Percentiles rank a stretch among this genome's conserved stretches.
Conservation (phyloP, 2,329 filamentous ascomycete species). For the Colletotrichum gigasporum region DNA sequence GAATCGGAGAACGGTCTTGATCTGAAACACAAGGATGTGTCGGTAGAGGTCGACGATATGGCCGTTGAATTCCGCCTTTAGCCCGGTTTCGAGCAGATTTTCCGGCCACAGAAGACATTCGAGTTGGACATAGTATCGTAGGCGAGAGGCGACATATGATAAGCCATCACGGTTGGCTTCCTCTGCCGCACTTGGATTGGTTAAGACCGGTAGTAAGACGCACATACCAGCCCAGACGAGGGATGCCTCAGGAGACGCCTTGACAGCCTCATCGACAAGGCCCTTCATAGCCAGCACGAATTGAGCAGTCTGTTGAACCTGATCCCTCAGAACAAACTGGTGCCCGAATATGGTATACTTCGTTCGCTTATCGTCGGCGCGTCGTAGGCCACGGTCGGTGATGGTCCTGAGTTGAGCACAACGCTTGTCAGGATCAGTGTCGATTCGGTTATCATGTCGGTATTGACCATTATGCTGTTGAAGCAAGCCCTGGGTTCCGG, state of each 20-base stretch:
- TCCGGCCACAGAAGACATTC: conserved; percentile 37
- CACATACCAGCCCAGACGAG: conserved; percentile 47
- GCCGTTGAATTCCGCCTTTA: conserved; percentile 30
- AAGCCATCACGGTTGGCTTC: conserved; percentile 44
- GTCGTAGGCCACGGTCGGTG: not conserved
- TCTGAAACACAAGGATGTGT: conserved; percentile 45
- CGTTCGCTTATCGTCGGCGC: not conserved
- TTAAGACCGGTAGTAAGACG: conserved; percentile 46
- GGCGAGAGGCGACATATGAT: conserved; percentile 41
- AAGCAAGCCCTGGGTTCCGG: not conserved
- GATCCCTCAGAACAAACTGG: not conserved
- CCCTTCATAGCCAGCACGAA: conserved; percentile 36
- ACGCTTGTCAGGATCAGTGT: not conserved
- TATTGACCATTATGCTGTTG: not conserved
- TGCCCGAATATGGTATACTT: not conserved
- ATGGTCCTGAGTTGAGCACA: not conserved
- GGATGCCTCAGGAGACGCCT: conserved; percentile 42
- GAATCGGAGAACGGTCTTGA: conserved; percentile 43
- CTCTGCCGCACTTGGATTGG: conserved; percentile 38
- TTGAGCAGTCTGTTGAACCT: not conserved
- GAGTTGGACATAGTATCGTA: conserved; percentile 41
- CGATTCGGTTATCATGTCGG: not conserved
- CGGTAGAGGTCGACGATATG: conserved; percentile 42
- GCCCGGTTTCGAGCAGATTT: not conserved
- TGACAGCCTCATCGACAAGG: conserved; percentile 39